Base-by-base conservation (phyloP, 1,284 basidiomycete species). In the Cryptococcus wingfieldii region DNA sequence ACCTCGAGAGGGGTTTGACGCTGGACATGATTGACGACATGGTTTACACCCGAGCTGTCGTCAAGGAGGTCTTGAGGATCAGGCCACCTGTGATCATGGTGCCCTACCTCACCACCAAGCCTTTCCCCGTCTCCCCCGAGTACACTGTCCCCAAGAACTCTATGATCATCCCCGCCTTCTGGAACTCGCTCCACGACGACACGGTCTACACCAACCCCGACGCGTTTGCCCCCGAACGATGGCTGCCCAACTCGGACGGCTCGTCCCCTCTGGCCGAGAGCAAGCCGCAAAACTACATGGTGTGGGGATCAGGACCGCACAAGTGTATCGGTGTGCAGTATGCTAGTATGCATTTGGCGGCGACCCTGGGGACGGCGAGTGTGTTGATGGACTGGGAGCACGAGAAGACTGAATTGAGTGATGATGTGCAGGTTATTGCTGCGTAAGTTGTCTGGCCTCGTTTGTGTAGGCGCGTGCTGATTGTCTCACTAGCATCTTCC, bases 121-220 rank as follows among this genome's bases (percentile, higher is more conserved):
- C 90, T 0, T 98, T 98, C 86, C 91, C 92, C 37, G 92, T 98
- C 78, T 81, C 86, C 50, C 79, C 84, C 19, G 84, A 89, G 70
- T 98, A 98, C 81, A 95, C 88, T 16, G 94, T 93, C 0, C 95
- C 96, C 41, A 84, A 84, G 55, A 86, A 85, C 65, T 87, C 87
- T 71, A 97, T 98, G 90, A 83, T 98, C 69, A 97, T 98, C 66
- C 95, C 95, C 2, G 90, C 90, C n/a, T 90, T 97, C 79, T 98
- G 89, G 79, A 88, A 88, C 72, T 91, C 93, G 10, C 81, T 97
- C 47, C 94, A 98, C 76, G 95, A 98, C 76, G 83, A 88, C 18
- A 80, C 81, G 46, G 85, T 93, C 54, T 98, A 89, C 81, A 89
- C 91, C 38, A 83, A 93, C 53, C 92, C 95, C 4, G 89, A 94